These are phyloP conservation scores for Apiospora hydei DNA, from an alignment of 2,329 filamentous ascomycete species.

Conservation along the genomic window DNA sequence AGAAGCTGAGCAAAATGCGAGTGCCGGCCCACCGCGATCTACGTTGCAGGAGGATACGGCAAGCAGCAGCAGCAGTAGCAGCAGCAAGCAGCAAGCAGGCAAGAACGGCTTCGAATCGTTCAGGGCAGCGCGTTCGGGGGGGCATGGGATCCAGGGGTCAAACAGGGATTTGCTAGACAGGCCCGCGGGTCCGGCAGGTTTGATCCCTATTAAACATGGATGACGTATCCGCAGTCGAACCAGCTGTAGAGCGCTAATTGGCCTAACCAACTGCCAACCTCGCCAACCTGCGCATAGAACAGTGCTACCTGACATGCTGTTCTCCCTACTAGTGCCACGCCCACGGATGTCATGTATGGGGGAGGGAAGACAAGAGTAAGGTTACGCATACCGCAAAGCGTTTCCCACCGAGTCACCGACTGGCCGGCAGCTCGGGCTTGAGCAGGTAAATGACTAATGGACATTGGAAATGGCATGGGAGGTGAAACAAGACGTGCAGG, in stretches of 20 bases:
- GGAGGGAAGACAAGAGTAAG: not conserved
- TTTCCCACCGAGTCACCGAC: not conserved
- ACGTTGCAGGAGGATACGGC: not conserved
- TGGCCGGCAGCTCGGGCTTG: not conserved
- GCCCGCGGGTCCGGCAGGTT: constrained; percentile 16
- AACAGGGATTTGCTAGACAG: constrained; percentile 4
- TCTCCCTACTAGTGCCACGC: not conserved
- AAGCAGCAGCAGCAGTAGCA: not conserved
- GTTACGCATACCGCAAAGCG: not conserved
- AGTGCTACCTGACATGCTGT: not conserved
- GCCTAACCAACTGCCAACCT: not conserved
- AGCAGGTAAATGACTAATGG: constrained; percentile 7
- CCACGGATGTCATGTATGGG: too few relatives aligned
- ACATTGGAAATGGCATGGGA: not conserved
- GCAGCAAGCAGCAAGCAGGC: not conserved
- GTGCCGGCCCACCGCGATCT: constrained; percentile 7
- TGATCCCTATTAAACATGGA: constrained; percentile 1
- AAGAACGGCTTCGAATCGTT: not conserved
- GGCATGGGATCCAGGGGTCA: not conserved
- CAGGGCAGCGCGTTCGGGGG: not conserved
- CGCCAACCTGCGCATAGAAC: not conserved
- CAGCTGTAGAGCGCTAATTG: constrained; percentile 14
- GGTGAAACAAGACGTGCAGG: constrained; percentile 6
- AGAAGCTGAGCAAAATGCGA: not conserved
- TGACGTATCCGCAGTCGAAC: constrained; percentile 7